Evolutionary conservation across 176 grass and related monocot genomes (phyloP), one percentile per base, ranked within the genome.

Genomic region (Zea luxurians): DNA sequence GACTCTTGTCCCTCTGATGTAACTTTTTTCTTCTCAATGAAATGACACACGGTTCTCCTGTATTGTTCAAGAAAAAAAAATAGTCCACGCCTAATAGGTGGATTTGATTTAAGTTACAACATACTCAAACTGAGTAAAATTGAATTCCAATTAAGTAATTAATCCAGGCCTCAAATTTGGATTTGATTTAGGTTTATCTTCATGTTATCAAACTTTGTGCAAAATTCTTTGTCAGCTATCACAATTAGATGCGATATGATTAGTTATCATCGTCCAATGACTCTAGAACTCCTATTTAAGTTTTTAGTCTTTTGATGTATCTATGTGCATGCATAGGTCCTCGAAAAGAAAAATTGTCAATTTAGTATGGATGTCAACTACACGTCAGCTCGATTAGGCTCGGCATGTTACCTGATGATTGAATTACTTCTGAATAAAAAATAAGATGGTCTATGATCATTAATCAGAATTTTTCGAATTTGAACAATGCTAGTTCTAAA

Each of bases 91-190:
- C 48, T 50, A 50, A 2, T 50, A 50, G 48, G 13, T 50, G 11
- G 3, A 50, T 50, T 53, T 46, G 45, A 46, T 46, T 54, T 54
- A 15, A 15, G 7, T 59, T 58, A 18, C n/a, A 59, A 4, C 17
- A 21, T 59, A 21, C n/a, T 21, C 17, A 59, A 20, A 59, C 55
- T 21, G 50, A 54, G 50, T 17, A 54, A 36, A 36, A 37, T 50
- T 71, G 46, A 71, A 37, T 48, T 47, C 46, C 27, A 48, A 18
- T 70, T 48, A 70, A 71, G 5, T 49, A 71, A 49, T 37, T 52
- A 71, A 13, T 52, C 50, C 13, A 52, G 47, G 46, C 27, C 34
- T 72, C 35, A 38, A 38, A 54, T 37, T 53, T 53, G 35, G 27
- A 37, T 53, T 72, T 52, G 7, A 7, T 72, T 52, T 16, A 27